Conservation (phyloP, 2,329 filamentous ascomycete genomes). For the Stemphylium vesicarium region DNA sequence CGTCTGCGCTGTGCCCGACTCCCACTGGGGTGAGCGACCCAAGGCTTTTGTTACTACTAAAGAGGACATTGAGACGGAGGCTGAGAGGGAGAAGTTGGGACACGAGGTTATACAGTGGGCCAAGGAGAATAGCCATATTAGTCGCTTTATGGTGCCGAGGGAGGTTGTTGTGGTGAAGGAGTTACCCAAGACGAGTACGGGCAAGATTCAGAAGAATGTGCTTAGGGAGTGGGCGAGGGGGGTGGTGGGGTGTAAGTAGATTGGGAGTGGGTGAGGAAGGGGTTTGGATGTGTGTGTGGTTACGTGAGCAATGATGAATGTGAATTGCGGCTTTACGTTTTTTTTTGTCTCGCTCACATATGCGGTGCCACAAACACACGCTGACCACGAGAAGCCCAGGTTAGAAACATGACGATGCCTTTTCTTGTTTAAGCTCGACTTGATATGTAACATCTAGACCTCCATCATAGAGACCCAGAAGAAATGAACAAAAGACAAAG, state of each 20-base stretch:
- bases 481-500: too few relatives aligned
- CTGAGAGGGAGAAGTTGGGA: conserved; percentile 63
- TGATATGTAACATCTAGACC: too few relatives aligned
- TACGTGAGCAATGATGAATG: too few relatives aligned
- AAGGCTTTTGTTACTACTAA: conserved; percentile 91
- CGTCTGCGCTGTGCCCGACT: conserved; percentile 85
- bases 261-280: background rate
- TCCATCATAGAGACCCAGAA: too few relatives aligned
- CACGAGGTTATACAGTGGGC: conserved; percentile 86
- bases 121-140: conserved; percentile 78
- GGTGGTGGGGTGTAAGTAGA: background rate
- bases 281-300: too few relatives aligned
- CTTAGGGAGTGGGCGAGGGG: conserved; percentile 80
- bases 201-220: conserved; percentile 95
- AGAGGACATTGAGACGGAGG: conserved; percentile 34
- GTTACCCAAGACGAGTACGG: conserved; percentile 95
- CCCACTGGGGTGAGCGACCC: conserved; percentile 94
- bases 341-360: too few relatives aligned
- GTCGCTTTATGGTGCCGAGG: conserved; percentile 83
- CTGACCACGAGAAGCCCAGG: too few relatives aligned
- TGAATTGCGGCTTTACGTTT: too few relatives aligned
- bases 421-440: too few relatives aligned
- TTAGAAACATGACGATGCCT: too few relatives aligned
- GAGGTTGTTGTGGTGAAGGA: conserved; percentile 82
- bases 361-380: too few relatives aligned